Evolutionary conservation across 2,329 filamentous ascomycete genomes (phyloP), one percentile per base, ranked within the genome.

Genomic region (Clarireedia paspali): DNA sequence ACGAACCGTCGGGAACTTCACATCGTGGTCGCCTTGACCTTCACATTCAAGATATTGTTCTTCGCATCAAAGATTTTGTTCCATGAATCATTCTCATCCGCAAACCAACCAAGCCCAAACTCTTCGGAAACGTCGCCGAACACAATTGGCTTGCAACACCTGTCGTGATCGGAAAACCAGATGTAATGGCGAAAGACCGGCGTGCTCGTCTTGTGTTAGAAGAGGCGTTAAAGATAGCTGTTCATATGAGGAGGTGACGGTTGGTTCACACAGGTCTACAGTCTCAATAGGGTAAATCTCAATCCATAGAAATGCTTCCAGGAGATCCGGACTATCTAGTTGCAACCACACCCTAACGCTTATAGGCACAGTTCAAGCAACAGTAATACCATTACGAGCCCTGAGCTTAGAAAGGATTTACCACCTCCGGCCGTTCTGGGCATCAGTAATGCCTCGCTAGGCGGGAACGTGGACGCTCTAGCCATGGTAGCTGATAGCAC

Each of bases 81-180:
- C 15, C 30, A 53, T 53, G 50, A 36, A 47, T 38, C 24, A 38
- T 26, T 15, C 50, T 47, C 30, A 1, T 3, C 27, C 42, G 20
- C 27, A 47, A 53, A 53, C 10, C 15, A 12, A 26, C 6, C 30
- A 38, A 36, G 4, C 10, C 50, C 30, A 47, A 47, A 40, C 20
- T 10, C n/a, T 47, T 20, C 50, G 50, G 36, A 60, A 60, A 50
- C 58, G 58, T 26, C 55, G 57, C 40, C 59, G 52, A 17, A 57
- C 56, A n/a, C 59, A 52, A 20, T 50, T 61, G 44, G 59, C 59
- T 24, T 59, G 57, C 36, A 50, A 53, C 38, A 45, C 50, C 10
- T 61, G 59, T 45, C 56, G 59, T 34, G 47, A 51, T 17, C 52
- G 57, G 23, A 61, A 61, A 42, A 57, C 57, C 14, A 47, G 55